These are phyloP conservation scores for Ustilago cynodontis DNA, from an alignment of 1,284 basidiomycete genomes.

Conservation along the genomic window DNA sequence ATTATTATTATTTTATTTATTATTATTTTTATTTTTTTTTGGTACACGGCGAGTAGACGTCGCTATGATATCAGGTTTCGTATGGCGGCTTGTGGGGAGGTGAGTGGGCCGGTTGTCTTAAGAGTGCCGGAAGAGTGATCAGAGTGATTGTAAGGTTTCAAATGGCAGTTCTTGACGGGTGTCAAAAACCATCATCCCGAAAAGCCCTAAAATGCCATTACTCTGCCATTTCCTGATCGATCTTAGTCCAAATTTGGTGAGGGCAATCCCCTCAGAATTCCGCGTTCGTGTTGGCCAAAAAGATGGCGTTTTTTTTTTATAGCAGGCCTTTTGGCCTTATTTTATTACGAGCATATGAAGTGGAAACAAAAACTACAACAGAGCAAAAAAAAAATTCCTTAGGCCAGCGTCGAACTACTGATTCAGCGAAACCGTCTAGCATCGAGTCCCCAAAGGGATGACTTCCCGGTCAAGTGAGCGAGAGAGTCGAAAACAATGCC, in stretches of 20 bases:
- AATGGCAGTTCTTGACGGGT: not conserved
- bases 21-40: too few species aligned
- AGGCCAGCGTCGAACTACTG: too few species aligned
- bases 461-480: not conserved
- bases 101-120: too few species aligned
- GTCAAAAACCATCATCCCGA: not conserved
- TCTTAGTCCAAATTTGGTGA: not conserved
- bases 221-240: not conserved
- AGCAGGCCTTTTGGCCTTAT: too few species aligned
- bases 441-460: not conserved
- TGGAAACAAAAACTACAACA: too few species aligned
- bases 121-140: too few species aligned
- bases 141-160: not conserved
- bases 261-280: not conserved
- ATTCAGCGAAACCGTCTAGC: too few species aligned
- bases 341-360: too few species aligned
- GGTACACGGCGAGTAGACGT: not conserved
- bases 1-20: too few species aligned
- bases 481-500: not conserved
- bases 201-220: not conserved
- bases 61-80: too few species aligned
- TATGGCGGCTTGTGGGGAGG: too few species aligned
- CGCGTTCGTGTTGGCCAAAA: constrained; percentile 2
- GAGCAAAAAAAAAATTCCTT: too few species aligned
- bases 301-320: not conserved